Conservation (phyloP, 441 rosid species). For the Adansonia madagascariensis region DNA sequence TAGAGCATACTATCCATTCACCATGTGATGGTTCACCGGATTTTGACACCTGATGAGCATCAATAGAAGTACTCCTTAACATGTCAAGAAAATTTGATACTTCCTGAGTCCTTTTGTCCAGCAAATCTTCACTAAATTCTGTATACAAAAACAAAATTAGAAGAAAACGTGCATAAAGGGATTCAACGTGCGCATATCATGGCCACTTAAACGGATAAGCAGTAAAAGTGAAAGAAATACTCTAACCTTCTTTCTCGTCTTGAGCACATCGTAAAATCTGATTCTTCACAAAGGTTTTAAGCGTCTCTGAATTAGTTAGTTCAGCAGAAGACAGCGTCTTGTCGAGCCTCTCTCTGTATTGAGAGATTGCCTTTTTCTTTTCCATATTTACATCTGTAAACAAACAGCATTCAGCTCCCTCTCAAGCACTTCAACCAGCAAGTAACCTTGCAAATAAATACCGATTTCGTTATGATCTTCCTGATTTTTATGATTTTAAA, state of each 20-base stretch:
- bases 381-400: conserved; percentile 53
- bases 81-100: conserved; percentile 75
- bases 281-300: conserved; percentile 57
- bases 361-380: conserved; percentile 49
- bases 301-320: conserved; percentile 53
- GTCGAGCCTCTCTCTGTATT: conserved; percentile 77
- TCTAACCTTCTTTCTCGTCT: conserved; percentile 56
- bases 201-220: not conserved
- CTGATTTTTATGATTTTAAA: not conserved
- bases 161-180: not conserved
- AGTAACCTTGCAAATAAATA: not conserved
- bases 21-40: conserved; percentile 47
- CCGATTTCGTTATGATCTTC: not conserved
- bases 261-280: conserved; percentile 55
- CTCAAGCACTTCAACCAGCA: conserved; percentile 1
- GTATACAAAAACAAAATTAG: conserved; percentile 30
- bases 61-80: conserved; percentile 79
- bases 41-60: conserved; percentile 44
- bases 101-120: conserved; percentile 63
- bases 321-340: conserved; percentile 74
- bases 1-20: conserved; percentile 80
- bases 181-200: conserved; percentile 12
- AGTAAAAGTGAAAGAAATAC: not conserved
- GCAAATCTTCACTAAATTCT: conserved; percentile 55
- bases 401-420: conserved; percentile 25